Evolutionary conservation across 352 stramenopile species (phyloP).

Genomic region (Pythium pyrilobum): DNA sequence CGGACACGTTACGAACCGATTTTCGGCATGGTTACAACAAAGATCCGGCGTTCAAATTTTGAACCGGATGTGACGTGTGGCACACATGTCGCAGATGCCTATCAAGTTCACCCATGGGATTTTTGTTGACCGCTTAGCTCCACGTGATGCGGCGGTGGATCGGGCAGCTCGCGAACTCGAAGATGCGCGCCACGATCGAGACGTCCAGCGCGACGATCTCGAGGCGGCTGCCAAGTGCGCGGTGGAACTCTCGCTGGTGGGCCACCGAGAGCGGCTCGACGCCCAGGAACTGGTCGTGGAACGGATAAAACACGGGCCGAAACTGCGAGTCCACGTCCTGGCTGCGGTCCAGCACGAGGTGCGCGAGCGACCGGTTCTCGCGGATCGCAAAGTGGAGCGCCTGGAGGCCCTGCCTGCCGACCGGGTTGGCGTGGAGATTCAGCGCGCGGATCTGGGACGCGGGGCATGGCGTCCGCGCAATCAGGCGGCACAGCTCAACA

Average conservation of each 20-base stretch:
- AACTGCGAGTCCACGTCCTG: conserved; percentile 18
- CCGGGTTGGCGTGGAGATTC: conserved; percentile 35
- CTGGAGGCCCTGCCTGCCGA: conserved; percentile 14
- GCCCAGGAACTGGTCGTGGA: conserved; percentile 24
- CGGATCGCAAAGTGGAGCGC: conserved; percentile 10
- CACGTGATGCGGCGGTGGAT: conserved; percentile 29
- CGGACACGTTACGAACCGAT: conserved; percentile 11
- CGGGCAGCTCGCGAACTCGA: conserved; percentile 18
- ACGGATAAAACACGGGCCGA: conserved; percentile 15
- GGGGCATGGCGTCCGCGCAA: conserved; percentile 10
- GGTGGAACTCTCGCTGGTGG: conserved; percentile 25
- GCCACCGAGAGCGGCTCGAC: conserved; percentile 11
- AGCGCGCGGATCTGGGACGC: conserved; percentile 21
- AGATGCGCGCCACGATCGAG: conserved; percentile 27
- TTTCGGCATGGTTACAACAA: conserved; percentile 13
- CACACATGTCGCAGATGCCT: neutral
- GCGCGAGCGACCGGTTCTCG: conserved; percentile 21
- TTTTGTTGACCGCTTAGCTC: conserved; percentile 22
- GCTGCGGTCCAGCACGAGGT: conserved; percentile 23
- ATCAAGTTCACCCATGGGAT: neutral
- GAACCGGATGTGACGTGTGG: neutral
- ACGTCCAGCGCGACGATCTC: conserved; percentile 18
- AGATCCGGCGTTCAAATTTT: neutral
- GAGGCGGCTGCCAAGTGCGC: neutral
- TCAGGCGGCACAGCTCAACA: conserved; percentile 19